Evolutionary conservation across 208 protist species (phyloP).

Genomic region (Crithidia sp.): DNA sequence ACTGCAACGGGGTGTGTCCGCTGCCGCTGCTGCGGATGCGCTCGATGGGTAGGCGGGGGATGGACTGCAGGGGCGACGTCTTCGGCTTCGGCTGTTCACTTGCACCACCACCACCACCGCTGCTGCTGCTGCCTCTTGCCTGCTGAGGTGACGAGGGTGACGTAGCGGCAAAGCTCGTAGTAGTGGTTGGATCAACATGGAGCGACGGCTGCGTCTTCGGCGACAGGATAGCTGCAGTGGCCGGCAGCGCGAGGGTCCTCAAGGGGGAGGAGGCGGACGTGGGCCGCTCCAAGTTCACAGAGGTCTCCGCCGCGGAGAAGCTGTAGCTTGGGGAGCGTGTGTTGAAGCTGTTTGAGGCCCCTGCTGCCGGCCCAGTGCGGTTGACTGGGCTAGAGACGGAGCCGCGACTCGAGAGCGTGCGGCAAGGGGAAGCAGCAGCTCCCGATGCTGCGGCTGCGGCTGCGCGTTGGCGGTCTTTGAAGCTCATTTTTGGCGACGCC

Average conservation of each 20-base stretch:
- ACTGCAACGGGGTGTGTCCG: neutral
- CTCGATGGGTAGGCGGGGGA: neutral
- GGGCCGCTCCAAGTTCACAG: neutral
- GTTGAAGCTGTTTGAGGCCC: neutral
- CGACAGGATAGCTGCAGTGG: neutral
- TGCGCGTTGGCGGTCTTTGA: constrained; percentile 25
- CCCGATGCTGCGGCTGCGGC: neutral
- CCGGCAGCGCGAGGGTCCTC: neutral
- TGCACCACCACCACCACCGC: neutral
- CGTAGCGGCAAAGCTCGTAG: neutral
- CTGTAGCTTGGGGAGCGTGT: neutral
- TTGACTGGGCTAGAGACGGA: constrained; percentile 1
- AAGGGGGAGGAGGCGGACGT: too few species aligned
- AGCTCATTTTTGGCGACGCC: constrained; percentile 20
- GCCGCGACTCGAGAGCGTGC: neutral
- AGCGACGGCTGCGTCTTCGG: neutral
- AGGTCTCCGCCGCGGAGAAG: neutral
- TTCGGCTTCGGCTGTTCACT: neutral
- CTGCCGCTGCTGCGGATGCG: neutral
- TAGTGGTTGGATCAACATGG: neutral
- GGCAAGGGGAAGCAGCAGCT: neutral
- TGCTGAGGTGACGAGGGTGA: neutral
- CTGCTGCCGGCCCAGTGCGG: neutral
- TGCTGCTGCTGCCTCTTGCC: neutral
- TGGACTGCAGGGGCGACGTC: neutral